Base-by-base conservation (phyloP, 129 eudicot species). In the Saposhnikovia divaricata region DNA sequence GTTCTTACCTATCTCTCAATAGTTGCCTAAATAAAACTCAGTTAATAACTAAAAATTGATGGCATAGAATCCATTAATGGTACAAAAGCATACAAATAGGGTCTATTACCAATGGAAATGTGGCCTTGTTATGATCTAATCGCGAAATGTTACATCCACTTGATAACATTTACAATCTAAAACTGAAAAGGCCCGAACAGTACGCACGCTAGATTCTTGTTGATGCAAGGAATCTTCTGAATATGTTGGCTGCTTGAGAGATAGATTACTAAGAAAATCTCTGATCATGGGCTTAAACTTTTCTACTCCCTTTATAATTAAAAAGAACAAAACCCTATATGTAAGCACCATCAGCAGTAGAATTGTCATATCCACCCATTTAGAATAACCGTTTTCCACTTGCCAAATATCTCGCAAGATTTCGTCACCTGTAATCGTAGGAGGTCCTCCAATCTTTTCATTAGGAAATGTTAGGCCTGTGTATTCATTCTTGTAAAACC, bases 401-500 rank as follows among this genome's bases (percentile, higher is more conserved):
- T 80, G 73, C 83, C 83, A 80, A 8, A 73, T 31, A 57, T 34
- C 28, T 43, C 21, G 34, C 79, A 80, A 21, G 7, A 80, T 80
- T 27, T 73, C 46, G 0, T 57, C n/a, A 18, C 83, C 83, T 6
- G 57, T 74, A 1, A 80, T 80, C 1, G 50, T 72, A 4, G 45
- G 74, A 21, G 79, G 79, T 53, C 83, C 83, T 38, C 72, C 73
- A 6, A 14, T 27, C 28, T 25, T 40, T 37, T 83, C 57, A 39
- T 74, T 79, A 16, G 86, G 82, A 55, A 83, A 83, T 31, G 75
- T 61, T 5, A 83, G 46, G 7, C 88, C 92, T 82, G 73, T 79
- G 72, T 85, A 88, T 86, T 88, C 92, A 23, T 88, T 88, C 85
- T 86, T 88, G 80, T 48, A 86, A 25, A 88, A 44, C 31, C 92